Evolutionary conservation across 768 basidiomycete genomes (phyloP).

Genomic region (Dendrothele bispora): DNA sequence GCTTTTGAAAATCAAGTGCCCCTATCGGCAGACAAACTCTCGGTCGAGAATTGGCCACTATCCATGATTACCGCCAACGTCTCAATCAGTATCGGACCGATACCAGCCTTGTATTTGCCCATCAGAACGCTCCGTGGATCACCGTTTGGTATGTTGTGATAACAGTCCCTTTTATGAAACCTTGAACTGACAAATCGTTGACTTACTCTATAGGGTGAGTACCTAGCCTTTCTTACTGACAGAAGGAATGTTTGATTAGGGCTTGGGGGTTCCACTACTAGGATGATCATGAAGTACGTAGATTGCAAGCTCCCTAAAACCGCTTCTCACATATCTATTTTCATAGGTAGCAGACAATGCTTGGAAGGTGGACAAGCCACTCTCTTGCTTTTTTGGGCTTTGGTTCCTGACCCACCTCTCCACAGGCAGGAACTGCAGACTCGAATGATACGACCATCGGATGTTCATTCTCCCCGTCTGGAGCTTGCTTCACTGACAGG

Average conservation of each 20-base stretch:
- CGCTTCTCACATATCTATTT: background rate
- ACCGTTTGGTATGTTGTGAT: conserved; percentile 45
- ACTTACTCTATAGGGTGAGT: background rate
- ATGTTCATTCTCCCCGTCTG: conserved; percentile 50
- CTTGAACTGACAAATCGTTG: background rate
- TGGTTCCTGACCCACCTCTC: background rate
- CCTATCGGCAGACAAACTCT: conserved; percentile 49
- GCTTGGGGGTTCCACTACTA: conserved; percentile 11
- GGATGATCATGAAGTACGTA: conserved; percentile 51
- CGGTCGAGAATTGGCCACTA: conserved; percentile 55
- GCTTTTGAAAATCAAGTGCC: conserved; percentile 26
- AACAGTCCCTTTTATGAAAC: conserved; percentile 1
- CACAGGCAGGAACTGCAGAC: conserved; percentile 47
- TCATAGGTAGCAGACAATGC: conserved; percentile 51
- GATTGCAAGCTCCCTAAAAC: background rate
- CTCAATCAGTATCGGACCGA: conserved; percentile 55
- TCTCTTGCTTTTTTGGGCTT: conserved; percentile 38
- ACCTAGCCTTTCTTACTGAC: background rate
- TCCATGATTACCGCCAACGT: conserved; percentile 54
- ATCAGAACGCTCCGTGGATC: conserved; percentile 54
- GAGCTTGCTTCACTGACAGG: conserved; percentile 58
- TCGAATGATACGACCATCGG: conserved; percentile 53
- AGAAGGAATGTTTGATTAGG: background rate
- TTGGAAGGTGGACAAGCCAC: conserved; percentile 56
- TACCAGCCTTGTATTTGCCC: conserved; percentile 43